phyloP scores from a whole-genome alignment of 179 eudicot genomes.

The Patellifolia procumbens region DNA sequence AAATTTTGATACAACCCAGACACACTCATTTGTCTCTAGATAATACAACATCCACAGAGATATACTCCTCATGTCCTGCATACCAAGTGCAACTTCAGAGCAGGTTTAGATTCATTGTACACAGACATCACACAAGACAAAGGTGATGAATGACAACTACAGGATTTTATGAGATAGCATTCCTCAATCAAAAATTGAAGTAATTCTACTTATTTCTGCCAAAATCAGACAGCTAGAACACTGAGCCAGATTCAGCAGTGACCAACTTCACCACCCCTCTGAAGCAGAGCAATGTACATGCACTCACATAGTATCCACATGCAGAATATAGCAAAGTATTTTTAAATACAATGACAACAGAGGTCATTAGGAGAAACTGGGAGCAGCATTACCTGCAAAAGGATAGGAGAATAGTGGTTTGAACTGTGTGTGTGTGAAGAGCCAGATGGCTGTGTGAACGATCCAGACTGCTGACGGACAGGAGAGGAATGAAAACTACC shows the following conservation, averaged over 20 bases:
- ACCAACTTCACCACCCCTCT: not conserved
- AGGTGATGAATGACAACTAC: not conserved
- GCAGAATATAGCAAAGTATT: slow-evolving; percentile 1
- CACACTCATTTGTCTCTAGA: not conserved
- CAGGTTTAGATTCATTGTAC: not conserved
- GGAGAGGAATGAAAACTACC: slow-evolving; percentile 72
- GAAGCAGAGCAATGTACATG: not conserved
- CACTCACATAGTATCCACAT: not conserved
- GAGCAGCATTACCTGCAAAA: slow-evolving; percentile 64
- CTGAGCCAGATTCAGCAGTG: not conserved
- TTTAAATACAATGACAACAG: not conserved
- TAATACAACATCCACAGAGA: not conserved
- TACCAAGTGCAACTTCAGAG: not conserved
- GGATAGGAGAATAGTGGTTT: slow-evolving; percentile 79
- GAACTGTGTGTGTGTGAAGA: slow-evolving; percentile 68
- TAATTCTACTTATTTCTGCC: not conserved
- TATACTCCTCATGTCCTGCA: not conserved
- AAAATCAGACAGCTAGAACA: not conserved
- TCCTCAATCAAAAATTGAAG: not conserved
- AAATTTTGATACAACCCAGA: not conserved
- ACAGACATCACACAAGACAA: not conserved
- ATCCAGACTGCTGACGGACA: slow-evolving; percentile 66
- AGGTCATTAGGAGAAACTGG: not conserved
- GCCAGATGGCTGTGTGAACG: slow-evolving; percentile 52
- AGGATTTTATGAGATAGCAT: not conserved